Evolutionary conservation across 177 flowering plant species (phyloP).

Genomic region (Vitis hybrid): DNA sequence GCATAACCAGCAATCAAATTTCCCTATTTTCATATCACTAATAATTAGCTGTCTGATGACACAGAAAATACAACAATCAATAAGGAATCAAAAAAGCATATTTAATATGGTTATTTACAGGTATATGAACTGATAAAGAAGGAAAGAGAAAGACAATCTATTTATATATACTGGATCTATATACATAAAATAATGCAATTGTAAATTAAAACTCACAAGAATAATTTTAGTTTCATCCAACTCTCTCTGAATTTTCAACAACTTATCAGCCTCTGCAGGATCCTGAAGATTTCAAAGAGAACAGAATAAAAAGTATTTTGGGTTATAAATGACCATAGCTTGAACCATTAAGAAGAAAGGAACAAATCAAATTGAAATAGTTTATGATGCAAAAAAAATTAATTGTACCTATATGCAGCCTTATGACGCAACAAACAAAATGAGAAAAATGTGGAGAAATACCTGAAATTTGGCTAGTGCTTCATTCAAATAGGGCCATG

Average conservation of each 20-base stretch:
- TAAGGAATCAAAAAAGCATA: not conserved
- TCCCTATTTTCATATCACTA: not conserved
- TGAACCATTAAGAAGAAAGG: not conserved
- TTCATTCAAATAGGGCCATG: conserved; percentile 88
- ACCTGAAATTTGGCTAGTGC: conserved; percentile 91
- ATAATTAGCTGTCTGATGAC: not conserved
- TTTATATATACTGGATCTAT: not conserved
- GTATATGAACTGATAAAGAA: not conserved
- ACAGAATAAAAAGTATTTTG: not conserved
- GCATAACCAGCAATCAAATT: not conserved
- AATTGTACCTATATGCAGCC: not conserved
- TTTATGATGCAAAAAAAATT: too few relatives aligned
- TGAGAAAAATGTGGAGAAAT: not conserved
- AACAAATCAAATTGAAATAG: not conserved
- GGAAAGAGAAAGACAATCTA: not conserved
- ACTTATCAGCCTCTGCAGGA: conserved; percentile 98
- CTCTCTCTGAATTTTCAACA: conserved; percentile 90
- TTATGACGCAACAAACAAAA: not conserved
- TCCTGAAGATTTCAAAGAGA: conserved; percentile 47
- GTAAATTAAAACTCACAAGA: conserved; percentile 59
- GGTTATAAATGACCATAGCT: not conserved
- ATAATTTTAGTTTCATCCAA: conserved; percentile 99
- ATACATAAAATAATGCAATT: not conserved
- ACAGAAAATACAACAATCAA: not conserved
- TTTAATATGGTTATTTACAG: not conserved